A percentile compares a stretch with the other conserved stretches of the same genome.
Evolutionary conservation across 2,329 filamentous ascomycete genomes (phyloP).

Genomic region (Neobulgaria alba): DNA sequence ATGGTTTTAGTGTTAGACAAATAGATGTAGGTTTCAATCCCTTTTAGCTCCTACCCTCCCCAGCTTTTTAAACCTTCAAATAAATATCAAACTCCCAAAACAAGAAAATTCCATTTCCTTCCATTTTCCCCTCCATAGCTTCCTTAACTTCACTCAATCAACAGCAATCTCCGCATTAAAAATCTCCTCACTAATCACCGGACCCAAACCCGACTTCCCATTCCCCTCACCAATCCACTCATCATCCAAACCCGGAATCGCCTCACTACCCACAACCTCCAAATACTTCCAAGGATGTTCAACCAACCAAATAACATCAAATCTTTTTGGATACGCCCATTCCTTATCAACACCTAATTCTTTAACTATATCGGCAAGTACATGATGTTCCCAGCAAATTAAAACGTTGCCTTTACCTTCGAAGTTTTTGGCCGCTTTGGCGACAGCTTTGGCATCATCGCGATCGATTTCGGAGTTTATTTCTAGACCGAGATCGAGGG

Average conservation of each 20-base stretch:
- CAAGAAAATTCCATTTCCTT: too few relatives aligned
- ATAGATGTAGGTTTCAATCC: too few relatives aligned
- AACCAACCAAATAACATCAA: slow-evolving; percentile 36
- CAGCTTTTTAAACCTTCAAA: too few relatives aligned
- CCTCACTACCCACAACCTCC: slow-evolving; percentile 37
- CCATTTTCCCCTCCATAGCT: too few relatives aligned
- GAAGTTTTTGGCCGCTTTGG: slow-evolving; percentile 39
- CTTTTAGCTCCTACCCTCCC: too few relatives aligned
- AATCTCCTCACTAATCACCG: not conserved
- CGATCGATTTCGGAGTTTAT: slow-evolving; percentile 47
- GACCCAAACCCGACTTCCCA: not conserved
- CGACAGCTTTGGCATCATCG: slow-evolving; percentile 45
- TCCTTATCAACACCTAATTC: slow-evolving; percentile 37
- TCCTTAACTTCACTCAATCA: too few relatives aligned
- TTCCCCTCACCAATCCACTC: not conserved
- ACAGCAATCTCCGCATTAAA: too few relatives aligned
- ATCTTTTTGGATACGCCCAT: slow-evolving; percentile 33
- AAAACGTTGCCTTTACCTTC: slow-evolving; percentile 45
- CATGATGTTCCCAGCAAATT: slow-evolving; percentile 49
- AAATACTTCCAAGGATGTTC: slow-evolving; percentile 36
- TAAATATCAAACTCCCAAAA: too few relatives aligned
- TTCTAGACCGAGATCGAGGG: slow-evolving; percentile 42
- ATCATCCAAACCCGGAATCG: slow-evolving; percentile 42
- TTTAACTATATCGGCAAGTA: slow-evolving; percentile 41
- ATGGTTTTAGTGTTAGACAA: too few relatives aligned